These are phyloP conservation scores for Edaphochlamys debaryana DNA, from an alignment of 139 green algal genomes.

Conservation along the genomic window DNA sequence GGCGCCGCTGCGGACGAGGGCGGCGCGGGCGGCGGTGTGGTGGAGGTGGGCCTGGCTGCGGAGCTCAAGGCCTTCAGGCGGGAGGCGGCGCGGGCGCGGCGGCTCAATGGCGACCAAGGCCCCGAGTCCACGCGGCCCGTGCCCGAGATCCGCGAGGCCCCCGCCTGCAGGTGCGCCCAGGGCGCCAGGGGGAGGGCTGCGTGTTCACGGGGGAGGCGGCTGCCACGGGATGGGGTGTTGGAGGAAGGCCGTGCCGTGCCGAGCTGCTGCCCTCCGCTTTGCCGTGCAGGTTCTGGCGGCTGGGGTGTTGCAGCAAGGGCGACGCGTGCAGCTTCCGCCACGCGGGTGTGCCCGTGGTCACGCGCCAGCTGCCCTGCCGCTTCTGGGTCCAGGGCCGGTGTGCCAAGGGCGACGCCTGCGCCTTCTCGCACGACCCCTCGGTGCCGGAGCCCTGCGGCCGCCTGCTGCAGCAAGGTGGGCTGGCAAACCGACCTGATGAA, in stretches of 20 bases:
- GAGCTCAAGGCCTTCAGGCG: slow-evolving; percentile 22
- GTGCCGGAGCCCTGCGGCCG: background rate
- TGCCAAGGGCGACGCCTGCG: background rate
- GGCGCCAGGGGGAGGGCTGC: too few relatives aligned
- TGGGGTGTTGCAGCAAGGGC: background rate
- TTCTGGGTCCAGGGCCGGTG: slow-evolving; percentile 21
- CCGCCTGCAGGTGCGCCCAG: background rate
- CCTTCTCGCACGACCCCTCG: slow-evolving; percentile 14
- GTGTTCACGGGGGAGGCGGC: too few relatives aligned
- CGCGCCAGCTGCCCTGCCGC: slow-evolving; percentile 9
- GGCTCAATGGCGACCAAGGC: too few relatives aligned
- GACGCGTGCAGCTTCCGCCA: slow-evolving; percentile 21
- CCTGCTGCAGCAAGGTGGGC: background rate
- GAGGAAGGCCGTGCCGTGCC: background rate
- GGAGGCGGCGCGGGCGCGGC: too few relatives aligned
- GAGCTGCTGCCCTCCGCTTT: background rate
- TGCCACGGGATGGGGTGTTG: background rate
- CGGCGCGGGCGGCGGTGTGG: background rate
- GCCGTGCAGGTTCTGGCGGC: slow-evolving; percentile 13
- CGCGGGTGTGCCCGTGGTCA: background rate
- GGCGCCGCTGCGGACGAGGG: too few relatives aligned
- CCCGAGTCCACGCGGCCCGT: slow-evolving; percentile 24
- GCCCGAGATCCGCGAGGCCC: background rate
- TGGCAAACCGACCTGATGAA: too few relatives aligned
- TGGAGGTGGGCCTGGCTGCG: slow-evolving; percentile 10